A percentile compares a stretch with the other conserved stretches of the same genome.
These are phyloP conservation scores for Neoscytalidium dimidiatum DNA, from an alignment of 2,329 filamentous ascomycete species.

Conservation along the genomic window DNA sequence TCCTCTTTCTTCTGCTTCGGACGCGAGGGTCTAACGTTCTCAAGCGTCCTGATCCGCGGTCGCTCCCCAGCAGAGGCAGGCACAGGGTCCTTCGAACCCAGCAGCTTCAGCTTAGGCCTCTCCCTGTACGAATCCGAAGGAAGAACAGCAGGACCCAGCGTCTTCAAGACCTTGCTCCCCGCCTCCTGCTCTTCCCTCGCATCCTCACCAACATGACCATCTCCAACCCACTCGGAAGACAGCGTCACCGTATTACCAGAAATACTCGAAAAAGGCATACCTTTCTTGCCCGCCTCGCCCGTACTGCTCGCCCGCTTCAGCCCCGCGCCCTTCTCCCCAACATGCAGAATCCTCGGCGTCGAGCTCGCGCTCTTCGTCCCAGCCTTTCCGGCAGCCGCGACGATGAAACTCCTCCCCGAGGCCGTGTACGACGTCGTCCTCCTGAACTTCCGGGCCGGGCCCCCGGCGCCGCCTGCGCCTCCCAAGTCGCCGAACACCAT, in stretches of 20 bases:
- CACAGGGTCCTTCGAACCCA: background rate
- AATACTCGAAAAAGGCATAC: conserved; percentile 1
- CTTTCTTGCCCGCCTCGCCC: background rate
- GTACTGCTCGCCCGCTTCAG: background rate
- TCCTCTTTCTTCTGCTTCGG: background rate
- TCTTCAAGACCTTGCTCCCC: background rate
- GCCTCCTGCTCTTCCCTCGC: background rate
- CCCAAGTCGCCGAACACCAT: background rate
- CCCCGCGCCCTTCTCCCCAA: background rate
- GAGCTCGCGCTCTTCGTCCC: background rate
- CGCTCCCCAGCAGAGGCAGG: background rate
- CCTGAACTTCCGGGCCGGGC: background rate
- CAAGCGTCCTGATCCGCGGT: background rate
- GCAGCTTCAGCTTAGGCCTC: background rate
- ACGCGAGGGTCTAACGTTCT: background rate
- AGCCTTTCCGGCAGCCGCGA: background rate
- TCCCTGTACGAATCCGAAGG: background rate
- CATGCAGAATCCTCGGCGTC: background rate
- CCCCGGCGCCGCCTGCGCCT: no score
- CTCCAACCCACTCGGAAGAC: background rate
- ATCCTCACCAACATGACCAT: background rate
- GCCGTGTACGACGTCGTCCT: background rate
- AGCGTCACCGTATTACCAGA: background rate
- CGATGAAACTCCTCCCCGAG: background rate
- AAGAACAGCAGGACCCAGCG: background rate